Percentiles rank a stretch among this genome's conserved stretches.
Conservation (phyloP, 805 yeast genomes). For the Saccharomyces eubayanus region DNA sequence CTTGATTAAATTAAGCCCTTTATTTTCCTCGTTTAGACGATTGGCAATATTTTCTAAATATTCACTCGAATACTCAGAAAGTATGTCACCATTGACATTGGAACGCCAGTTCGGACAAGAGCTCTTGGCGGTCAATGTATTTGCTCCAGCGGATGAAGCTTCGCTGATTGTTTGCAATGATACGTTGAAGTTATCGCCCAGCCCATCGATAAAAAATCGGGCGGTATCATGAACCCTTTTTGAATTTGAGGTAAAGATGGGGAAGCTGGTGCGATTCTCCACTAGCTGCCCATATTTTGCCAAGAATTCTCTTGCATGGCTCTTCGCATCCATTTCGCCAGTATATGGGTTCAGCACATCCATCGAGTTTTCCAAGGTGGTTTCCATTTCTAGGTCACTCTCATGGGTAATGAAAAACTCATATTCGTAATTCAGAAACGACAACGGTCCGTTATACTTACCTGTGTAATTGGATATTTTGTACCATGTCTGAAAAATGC, state of each 20-base stretch:
- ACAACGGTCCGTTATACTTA: slow-evolving; percentile 40
- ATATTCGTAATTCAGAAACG: slow-evolving; percentile 38
- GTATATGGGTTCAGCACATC: slow-evolving; percentile 32
- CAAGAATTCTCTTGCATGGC: slow-evolving; percentile 40
- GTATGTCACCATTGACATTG: slow-evolving; percentile 6
- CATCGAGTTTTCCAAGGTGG: slow-evolving; percentile 21
- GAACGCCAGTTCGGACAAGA: slow-evolving; percentile 36
- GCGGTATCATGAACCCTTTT: slow-evolving; percentile 42
- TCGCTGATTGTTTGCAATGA: slow-evolving; percentile 36
- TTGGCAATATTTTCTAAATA: slow-evolving; percentile 47
- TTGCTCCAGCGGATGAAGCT: slow-evolving; percentile 38
- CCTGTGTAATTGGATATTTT: slow-evolving; percentile 22
- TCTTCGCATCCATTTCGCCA: slow-evolving; percentile 38
- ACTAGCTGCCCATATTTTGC: slow-evolving; percentile 37
- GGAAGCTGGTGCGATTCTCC: slow-evolving; percentile 31
- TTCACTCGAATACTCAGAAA: slow-evolving; percentile 12
- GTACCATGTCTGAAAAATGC: slow-evolving; percentile 27
- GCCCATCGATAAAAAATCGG: slow-evolving; percentile 42
- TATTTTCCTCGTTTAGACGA: slow-evolving; percentile 48
- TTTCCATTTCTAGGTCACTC: slow-evolving; percentile 36
- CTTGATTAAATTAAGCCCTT: slow-evolving; percentile 43
- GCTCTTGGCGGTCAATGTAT: slow-evolving; percentile 40
- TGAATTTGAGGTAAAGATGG: slow-evolving; percentile 42
- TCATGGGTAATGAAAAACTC: slow-evolving; percentile 37
- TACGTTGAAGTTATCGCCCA: slow-evolving; percentile 18